A percentile compares a stretch with the other conserved stretches of the same genome.
phyloP scores from a whole-genome alignment of 192 early-diverging fungal genomes.

The Coemansia sp. region DNA sequence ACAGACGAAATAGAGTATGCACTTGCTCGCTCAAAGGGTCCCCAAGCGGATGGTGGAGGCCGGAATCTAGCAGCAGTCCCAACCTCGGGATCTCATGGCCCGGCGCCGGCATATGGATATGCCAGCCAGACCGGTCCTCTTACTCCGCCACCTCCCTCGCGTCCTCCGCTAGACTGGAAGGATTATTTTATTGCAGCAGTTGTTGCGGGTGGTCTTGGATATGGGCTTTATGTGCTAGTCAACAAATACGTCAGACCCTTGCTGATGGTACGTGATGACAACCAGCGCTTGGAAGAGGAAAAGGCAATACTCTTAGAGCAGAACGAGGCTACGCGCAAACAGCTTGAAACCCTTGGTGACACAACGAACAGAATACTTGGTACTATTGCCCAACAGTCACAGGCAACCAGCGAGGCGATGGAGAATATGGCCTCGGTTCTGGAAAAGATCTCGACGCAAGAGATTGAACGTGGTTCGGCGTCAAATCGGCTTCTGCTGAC shows the following conservation, averaged over 20 bases:
- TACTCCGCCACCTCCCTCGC: constrained; percentile 56
- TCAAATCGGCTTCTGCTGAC: constrained; percentile 34
- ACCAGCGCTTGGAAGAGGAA: constrained; percentile 61
- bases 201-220: constrained; percentile 84
- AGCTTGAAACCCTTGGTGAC: constrained; percentile 69
- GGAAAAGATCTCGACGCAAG: constrained; percentile 43
- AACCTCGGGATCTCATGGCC: not conserved
- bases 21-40: constrained; percentile 60
- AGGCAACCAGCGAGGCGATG: constrained; percentile 68
- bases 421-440: constrained; percentile 57
- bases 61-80: not conserved
- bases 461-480: constrained; percentile 21
- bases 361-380: constrained; percentile 65
- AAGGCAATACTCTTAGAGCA: constrained; percentile 65
- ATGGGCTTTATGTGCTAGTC: constrained; percentile 73
- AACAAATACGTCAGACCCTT: constrained; percentile 55
- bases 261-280: constrained; percentile 44
- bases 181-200: constrained; percentile 90
- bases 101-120: constrained; percentile 33
- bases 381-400: constrained; percentile 66
- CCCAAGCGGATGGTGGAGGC: constrained; percentile 7
- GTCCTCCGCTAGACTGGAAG: constrained; percentile 82
- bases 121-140: constrained; percentile 48
- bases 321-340: constrained; percentile 67
- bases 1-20: constrained; percentile 91